Evolutionary conservation across 305 asterid species (phyloP).

Genomic region (Fraxinus paxiana): DNA sequence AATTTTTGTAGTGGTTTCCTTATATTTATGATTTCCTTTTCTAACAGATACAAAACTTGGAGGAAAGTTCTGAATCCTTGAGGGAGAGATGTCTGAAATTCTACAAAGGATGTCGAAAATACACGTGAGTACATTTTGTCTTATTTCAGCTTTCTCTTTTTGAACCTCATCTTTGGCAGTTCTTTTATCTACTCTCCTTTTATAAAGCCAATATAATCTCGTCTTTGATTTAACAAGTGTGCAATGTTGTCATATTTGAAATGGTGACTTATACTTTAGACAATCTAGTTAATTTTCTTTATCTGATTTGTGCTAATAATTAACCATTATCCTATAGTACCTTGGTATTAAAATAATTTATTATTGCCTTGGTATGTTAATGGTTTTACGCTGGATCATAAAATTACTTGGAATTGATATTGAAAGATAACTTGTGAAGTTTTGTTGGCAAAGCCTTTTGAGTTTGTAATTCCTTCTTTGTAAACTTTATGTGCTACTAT

Average conservation of each 20-base stretch:
- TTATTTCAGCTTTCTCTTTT: slow-evolving; percentile 12
- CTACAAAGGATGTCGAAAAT: slow-evolving; percentile 96
- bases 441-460: background rate
- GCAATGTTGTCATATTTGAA: background rate
- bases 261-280: background rate
- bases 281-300: background rate
- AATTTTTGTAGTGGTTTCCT: background rate
- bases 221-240: background rate
- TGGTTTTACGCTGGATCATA: background rate
- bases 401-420: background rate
- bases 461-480: background rate
- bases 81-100: slow-evolving; percentile 93
- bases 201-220: background rate
- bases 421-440: background rate
- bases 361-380: background rate
- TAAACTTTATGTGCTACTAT: background rate
- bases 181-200: background rate
- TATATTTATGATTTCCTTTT: background rate
- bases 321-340: background rate
- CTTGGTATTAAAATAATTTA: background rate
- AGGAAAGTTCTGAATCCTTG: slow-evolving; percentile 88
- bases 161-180: background rate
- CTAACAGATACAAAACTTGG: slow-evolving; percentile 81
- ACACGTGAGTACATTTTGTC: slow-evolving; percentile 64
- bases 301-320: background rate